Evolutionary conservation across 441 rosid species (phyloP), one percentile per base, ranked within the genome.

Genomic region (Euphorbia schlechtendalii): DNA sequence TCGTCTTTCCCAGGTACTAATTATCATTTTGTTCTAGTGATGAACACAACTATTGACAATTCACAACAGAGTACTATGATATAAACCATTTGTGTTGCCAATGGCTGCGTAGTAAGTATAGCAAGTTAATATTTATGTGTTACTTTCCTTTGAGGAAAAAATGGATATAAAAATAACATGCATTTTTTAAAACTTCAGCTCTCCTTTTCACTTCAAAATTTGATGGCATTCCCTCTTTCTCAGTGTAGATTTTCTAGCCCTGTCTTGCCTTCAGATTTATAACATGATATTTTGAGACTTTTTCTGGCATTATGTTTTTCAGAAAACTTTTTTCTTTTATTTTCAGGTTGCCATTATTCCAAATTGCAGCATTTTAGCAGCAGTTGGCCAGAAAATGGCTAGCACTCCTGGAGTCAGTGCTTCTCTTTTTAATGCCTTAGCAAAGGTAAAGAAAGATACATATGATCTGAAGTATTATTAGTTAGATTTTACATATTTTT

Each of bases 361-460:
- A 59, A 89, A 87, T 63, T 87, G 96, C 80, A 89, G 98, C 77
- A 89, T 92, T 78, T 80, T 89, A 74, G 96, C 98, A 56, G 71
- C 96, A 20, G 98, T 92, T 66, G 98, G 98, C 63, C 96, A 89
- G 88, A 89, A 86, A 80, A 92, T 92, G 98, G 95, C 98, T 0
- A 92, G 98, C 54, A 87, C 96, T 56, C 94, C 96, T 55, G 98
- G 98, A 71, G 98, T 92, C 61, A 87, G 96, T 70, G 90, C 94
- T 65, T 89, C 96, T 15, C 88, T 92, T 80, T 92, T 92, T 80
- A 85, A 79, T 83, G 98, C 96, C 58, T 71, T 89, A 51, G 96
- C 96, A 17, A 89, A 92, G 93, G 98, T 92, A 72, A 66, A 51
- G 41, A 59, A 53, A 48, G 21, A 12, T 58, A 21, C 41, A 32